These are phyloP conservation scores for Starmerella scarabaei DNA, from an alignment of 805 yeast genomes.

Conservation along the genomic window DNA sequence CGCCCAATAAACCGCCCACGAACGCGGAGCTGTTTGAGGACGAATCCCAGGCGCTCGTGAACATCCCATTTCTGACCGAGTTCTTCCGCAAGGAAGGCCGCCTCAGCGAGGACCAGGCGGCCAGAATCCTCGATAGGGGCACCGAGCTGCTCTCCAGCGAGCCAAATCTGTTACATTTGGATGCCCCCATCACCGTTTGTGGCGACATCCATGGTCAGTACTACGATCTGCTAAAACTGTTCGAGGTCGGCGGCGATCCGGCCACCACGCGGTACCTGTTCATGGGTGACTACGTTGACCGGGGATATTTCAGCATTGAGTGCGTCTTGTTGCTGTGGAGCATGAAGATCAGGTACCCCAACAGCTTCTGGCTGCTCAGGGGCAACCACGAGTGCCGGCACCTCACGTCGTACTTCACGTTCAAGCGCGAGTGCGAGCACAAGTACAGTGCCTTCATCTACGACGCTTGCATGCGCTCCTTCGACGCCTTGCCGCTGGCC, in stretches of 20 bases:
- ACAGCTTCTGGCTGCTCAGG: constrained; percentile 64
- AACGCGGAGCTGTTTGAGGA: constrained; percentile 63
- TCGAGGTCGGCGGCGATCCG: constrained; percentile 91
- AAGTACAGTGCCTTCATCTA: constrained; percentile 57
- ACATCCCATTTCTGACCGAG: constrained; percentile 52
- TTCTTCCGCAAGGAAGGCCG: constrained; percentile 79
- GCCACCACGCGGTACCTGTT: constrained; percentile 62
- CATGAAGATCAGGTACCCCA: constrained; percentile 62
- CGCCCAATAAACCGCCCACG: constrained; percentile 50
- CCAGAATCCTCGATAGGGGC: constrained; percentile 52
- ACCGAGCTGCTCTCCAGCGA: constrained; percentile 51
- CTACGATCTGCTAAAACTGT: constrained; percentile 75
- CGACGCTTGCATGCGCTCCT: constrained; percentile 61
- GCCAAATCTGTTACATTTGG: constrained; percentile 67
- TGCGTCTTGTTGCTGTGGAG: constrained; percentile 55
- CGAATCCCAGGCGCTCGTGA: constrained; percentile 37
- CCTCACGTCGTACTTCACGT: constrained; percentile 86
- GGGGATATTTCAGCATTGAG: constrained; percentile 85
- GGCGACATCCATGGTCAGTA: constrained; percentile 98
- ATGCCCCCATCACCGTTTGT: constrained; percentile 90
- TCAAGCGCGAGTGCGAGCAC: constrained; percentile 77
- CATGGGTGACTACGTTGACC: constrained; percentile 88
- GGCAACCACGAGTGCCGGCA: constrained; percentile 95
- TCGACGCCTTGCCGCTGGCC: constrained; percentile 79
- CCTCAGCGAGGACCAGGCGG: constrained; percentile 54